These are phyloP conservation scores for Gynostemma pentaphyllum DNA, from an alignment of 306 rosid genomes.

Conservation along the genomic window DNA sequence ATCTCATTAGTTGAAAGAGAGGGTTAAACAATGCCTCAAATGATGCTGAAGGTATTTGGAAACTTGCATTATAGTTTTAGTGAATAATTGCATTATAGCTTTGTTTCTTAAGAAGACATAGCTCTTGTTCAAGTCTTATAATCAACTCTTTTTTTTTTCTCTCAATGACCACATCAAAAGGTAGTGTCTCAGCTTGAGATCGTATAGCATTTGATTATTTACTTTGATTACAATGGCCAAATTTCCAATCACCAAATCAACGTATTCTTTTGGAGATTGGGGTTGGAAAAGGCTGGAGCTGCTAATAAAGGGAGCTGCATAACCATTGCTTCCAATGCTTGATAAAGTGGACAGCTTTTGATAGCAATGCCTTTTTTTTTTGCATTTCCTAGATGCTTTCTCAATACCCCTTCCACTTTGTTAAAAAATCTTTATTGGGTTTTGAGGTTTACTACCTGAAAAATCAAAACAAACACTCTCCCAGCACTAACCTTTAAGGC, in stretches of 20 bases:
- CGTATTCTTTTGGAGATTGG: constrained; percentile 16
- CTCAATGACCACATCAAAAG: too few relatives aligned
- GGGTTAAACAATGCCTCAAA: too few relatives aligned
- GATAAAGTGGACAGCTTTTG: constrained; percentile 36
- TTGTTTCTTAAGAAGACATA: too few relatives aligned
- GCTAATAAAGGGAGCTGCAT: not conserved
- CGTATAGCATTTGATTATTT: not conserved
- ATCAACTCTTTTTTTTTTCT: too few relatives aligned
- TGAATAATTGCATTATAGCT: too few relatives aligned
- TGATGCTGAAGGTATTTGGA: too few relatives aligned
- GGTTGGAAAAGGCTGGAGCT: constrained; percentile 12
- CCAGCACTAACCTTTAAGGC: too few relatives aligned
- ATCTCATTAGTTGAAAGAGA: too few relatives aligned
- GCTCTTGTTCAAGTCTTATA: too few relatives aligned
- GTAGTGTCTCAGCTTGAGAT: too few relatives aligned
- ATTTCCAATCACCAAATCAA: constrained; percentile 35
- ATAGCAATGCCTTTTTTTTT: constrained; percentile 22
- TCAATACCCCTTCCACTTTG: constrained; percentile 14
- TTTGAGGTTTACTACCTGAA: constrained; percentile 26
- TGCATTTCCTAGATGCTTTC: constrained; percentile 16
- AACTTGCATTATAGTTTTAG: too few relatives aligned
- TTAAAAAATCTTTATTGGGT: constrained; percentile 32
- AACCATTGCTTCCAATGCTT: constrained; percentile 31
- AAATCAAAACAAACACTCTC: too few relatives aligned
- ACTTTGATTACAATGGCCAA: constrained; percentile 25